phyloP scores from a whole-genome alignment of 352 stramenopile species.

The Phytophthora tubulina region DNA sequence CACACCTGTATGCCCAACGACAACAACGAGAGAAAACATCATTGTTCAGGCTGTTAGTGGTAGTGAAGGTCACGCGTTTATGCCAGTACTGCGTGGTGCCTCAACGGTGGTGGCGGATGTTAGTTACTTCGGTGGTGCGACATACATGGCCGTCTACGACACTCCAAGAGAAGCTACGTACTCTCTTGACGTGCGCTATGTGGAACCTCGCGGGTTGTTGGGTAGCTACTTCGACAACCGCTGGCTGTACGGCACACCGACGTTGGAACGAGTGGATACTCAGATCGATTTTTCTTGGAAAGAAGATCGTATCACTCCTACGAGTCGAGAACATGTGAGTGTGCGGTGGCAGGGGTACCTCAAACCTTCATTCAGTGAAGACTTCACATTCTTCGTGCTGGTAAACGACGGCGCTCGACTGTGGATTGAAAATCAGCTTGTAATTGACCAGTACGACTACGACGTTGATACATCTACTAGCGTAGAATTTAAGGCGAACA shows the following conservation, averaged over 20 bases:
- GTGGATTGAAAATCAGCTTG: slow-evolving; percentile 69
- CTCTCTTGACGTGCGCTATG: slow-evolving; percentile 84
- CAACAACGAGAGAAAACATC: slow-evolving; percentile 47
- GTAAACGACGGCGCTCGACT: slow-evolving; percentile 93
- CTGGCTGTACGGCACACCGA: slow-evolving; percentile 91
- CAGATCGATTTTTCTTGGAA: slow-evolving; percentile 94
- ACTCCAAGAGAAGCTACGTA: slow-evolving; percentile 90
- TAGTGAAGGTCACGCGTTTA: slow-evolving; percentile 72
- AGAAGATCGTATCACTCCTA: slow-evolving; percentile 88
- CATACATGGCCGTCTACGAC: slow-evolving; percentile 91
- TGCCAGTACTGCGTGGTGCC: slow-evolving; percentile 65
- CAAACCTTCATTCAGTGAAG: slow-evolving; percentile 91
- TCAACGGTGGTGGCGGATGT: slow-evolving; percentile 71
- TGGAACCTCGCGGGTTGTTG: slow-evolving; percentile 81
- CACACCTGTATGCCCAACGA: slow-evolving; percentile 52
- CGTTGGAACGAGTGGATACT: slow-evolving; percentile 88
- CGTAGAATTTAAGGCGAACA: slow-evolving; percentile 50
- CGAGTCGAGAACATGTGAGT: slow-evolving; percentile 95
- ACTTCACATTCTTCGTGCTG: slow-evolving; percentile 87
- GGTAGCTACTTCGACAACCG: slow-evolving; percentile 97
- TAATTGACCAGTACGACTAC: slow-evolving; percentile 70
- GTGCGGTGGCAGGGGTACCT: slow-evolving; percentile 95
- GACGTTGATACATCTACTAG: slow-evolving; percentile 41
- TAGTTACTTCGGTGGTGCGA: slow-evolving; percentile 65
- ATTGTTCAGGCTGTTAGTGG: slow-evolving; percentile 54